Evolutionary conservation across 495 filamentous ascomycete genomes (phyloP).

Genomic region (Podospora fimiseda): DNA sequence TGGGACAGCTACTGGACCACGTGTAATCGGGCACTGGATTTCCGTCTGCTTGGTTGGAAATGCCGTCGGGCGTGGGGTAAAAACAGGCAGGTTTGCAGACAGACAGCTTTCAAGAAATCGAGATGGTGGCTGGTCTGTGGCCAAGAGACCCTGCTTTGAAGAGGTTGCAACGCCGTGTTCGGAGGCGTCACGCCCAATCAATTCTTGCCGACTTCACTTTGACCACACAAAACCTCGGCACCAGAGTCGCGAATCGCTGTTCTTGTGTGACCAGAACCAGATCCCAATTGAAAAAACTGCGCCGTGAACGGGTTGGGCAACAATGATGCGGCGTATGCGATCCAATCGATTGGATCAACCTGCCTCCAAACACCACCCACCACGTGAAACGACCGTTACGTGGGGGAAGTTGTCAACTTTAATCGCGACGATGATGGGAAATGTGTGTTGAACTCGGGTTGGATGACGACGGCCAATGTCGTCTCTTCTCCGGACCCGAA

Average conservation of each 20-base stretch:
- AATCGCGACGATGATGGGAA: not conserved
- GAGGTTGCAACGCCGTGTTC: constrained; percentile 10
- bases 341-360: not conserved
- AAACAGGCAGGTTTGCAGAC: constrained; percentile 5
- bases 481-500: no score
- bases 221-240: constrained; percentile 7
- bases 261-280: not conserved
- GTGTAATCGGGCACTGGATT: constrained; percentile 29
- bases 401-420: no score
- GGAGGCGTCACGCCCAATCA: constrained; percentile 14
- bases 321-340: constrained; percentile 1
- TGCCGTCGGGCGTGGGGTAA: constrained; percentile 23
- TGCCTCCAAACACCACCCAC: not conserved
- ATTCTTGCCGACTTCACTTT: not conserved
- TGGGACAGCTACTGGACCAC: constrained; percentile 32
- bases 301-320: constrained; percentile 9
- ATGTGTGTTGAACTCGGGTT: not conserved
- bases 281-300: not conserved
- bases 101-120: not conserved
- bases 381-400: constrained; percentile 5
- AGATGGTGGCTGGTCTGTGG: constrained; percentile 6
- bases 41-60: no score
- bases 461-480: no score
- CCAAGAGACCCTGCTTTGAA: constrained; percentile 3
- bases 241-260: constrained; percentile 2